phyloP scores from a whole-genome alignment of 2,329 filamentous ascomycete species.

The Mycosphaerelloides madeirae region DNA sequence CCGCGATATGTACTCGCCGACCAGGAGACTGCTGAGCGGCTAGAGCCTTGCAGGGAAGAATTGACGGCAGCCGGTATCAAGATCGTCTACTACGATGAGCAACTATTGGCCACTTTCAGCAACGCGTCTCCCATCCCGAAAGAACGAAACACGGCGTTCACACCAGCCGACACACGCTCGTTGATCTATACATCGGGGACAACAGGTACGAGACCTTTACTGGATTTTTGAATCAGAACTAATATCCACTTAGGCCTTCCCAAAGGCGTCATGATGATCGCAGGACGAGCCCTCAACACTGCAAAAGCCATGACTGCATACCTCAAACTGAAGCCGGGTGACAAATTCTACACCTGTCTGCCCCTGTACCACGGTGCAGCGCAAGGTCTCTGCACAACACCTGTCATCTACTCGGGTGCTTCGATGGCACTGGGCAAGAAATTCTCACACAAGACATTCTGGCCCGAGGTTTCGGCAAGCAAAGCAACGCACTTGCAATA shows the following conservation, averaged over 20 bases:
- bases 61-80: constrained; percentile 16
- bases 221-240: constrained; percentile 58
- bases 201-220: constrained; percentile 49
- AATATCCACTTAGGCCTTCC: constrained; percentile 63
- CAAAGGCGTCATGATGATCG: constrained; percentile 26
- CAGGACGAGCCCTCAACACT: constrained; percentile 22
- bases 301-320: constrained; percentile 60
- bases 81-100: constrained; percentile 26
- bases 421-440: constrained; percentile 70
- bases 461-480: constrained; percentile 65
- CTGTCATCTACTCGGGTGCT: constrained; percentile 51
- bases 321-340: constrained; percentile 55
- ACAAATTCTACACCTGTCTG: constrained; percentile 59
- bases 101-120: constrained; percentile 12
- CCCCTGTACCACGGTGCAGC: constrained; percentile 79
- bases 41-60: constrained; percentile 23
- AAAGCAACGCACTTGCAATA: constrained; percentile 75
- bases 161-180: constrained; percentile 53
- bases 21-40: constrained; percentile 18
- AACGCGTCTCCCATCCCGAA: constrained; percentile 24
- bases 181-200: constrained; percentile 83
- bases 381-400: constrained; percentile 62
- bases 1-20: constrained; percentile 25
- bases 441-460: constrained; percentile 73
- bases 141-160: constrained; percentile 12